These are phyloP conservation scores for Vitellaria paradoxa DNA, from an alignment of 179 eudicot species.

Conservation along the genomic window DNA sequence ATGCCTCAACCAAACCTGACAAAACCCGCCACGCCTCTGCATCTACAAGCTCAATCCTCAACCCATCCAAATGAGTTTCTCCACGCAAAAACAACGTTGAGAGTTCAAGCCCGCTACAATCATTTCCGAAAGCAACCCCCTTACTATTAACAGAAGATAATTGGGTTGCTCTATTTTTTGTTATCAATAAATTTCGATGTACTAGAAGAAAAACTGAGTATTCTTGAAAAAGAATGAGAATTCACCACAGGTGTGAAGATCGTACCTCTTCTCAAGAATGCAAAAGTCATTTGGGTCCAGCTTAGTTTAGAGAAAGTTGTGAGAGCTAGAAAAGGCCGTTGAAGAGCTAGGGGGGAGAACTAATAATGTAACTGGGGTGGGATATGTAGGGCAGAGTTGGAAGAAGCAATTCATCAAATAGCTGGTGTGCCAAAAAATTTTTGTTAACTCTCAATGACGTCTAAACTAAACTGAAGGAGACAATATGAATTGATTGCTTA, in stretches of 20 bases:
- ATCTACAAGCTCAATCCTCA: slow-evolving; percentile 57
- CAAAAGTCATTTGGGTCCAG: slow-evolving; percentile 19
- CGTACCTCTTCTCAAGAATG: slow-evolving; percentile 28
- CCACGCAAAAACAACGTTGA: slow-evolving; percentile 31
- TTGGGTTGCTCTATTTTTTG: slow-evolving; percentile 14
- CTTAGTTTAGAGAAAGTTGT: too few relatives aligned
- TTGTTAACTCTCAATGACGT: too few relatives aligned
- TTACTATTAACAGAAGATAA: not conserved
- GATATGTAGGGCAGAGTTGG: not conserved
- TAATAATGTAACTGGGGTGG: not conserved
- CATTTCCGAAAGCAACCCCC: slow-evolving; percentile 11
- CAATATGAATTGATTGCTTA: too few relatives aligned
- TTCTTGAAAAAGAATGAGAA: slow-evolving; percentile 5
- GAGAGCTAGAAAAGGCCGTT: too few relatives aligned
- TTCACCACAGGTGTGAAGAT: slow-evolving; percentile 12
- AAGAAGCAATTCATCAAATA: slow-evolving; percentile 20
- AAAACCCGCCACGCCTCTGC: slow-evolving; percentile 62
- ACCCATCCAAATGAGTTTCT: slow-evolving; percentile 23
- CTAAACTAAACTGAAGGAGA: too few relatives aligned
- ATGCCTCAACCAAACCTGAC: slow-evolving; percentile 44
- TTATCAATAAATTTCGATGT: slow-evolving; percentile 10
- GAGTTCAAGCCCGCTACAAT: slow-evolving; percentile 16
- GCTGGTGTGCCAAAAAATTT: too few relatives aligned
- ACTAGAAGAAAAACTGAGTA: slow-evolving; percentile 20
- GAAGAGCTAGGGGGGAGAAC: too few relatives aligned